Base-by-base conservation (phyloP, 805 yeast genomes). In the Kodamaea kaohsiungensis region DNA sequence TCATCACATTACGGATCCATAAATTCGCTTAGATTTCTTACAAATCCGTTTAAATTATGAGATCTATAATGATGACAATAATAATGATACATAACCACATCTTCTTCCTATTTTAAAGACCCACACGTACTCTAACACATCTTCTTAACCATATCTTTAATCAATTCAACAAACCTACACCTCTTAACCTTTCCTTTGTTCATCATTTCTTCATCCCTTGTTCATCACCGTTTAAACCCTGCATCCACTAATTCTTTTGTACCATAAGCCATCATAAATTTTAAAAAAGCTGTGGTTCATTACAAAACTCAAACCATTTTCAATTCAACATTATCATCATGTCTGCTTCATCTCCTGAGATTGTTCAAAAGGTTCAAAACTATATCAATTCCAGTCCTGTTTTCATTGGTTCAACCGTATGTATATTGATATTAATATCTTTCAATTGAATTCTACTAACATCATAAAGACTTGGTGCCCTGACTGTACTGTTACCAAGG, bases 381-480 rank as follows among this genome's bases (percentile, higher is more conserved):
- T 46, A 27, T 13, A 46, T 46, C 39, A 27, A 46, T 10, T 46
- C 48, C 7, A 46, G 30, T 19, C 38, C 48, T 12, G 38, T 46
- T 15, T 46, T 46, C 25, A 46, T 46, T 18, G 48, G 48, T 10
- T 46, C 48, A 5, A 46, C 48, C 10, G 48, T 46, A 46, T n/a
- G 48, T 46, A 46, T 15, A n/a, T n/a, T n/a, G n/a, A n/a, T n/a
- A n/a, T n/a, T n/a, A n/a, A n/a, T n/a, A n/a, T n/a, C n/a, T n/a
- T n/a, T n/a, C n/a, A n/a, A n/a, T n/a, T n/a, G 22, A 15, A 16
- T 5, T 7, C 8, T 46, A 7, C 48, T 46, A 46, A 46, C 48
- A 30, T n/a, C 16, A n/a, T 46, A 15, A 27, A 46, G 48, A 46
- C 48, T 2, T 46, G 48, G 48, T 46, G 48, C 39, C 48, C 48